These are phyloP conservation scores for Pleurotus ostreatus DNA, from an alignment of 768 basidiomycete genomes.

Conservation along the genomic window DNA sequence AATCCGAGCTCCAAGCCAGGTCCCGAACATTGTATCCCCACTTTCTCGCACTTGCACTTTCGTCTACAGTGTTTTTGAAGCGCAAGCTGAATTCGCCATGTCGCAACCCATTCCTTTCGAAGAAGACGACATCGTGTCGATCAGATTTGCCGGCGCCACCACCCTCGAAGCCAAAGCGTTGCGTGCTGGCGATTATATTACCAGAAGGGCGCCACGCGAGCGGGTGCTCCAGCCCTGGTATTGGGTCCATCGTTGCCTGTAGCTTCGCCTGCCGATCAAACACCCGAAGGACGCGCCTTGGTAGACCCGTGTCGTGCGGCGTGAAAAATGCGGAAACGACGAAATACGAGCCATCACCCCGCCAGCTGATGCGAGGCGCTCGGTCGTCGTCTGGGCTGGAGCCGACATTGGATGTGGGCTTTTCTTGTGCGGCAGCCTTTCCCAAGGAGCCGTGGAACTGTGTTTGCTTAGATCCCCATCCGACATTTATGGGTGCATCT, in stretches of 20 bases:
- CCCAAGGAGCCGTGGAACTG: conserved; percentile 97
- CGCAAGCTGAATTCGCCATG: conserved; percentile 83
- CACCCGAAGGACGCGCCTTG: conserved; percentile 62
- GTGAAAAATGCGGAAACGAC: conserved; percentile 73
- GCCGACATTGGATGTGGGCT: conserved; percentile 34
- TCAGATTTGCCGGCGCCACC: conserved; percentile 63
- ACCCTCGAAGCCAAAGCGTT: conserved; percentile 77
- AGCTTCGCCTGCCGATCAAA: conserved; percentile 72
- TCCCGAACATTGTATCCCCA: conserved; percentile 77
- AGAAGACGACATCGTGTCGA: conserved; percentile 85
- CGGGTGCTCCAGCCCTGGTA: conserved; percentile 77
- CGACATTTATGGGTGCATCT: conserved; percentile 93
- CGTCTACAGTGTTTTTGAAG: conserved; percentile 25
- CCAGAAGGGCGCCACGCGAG: conserved; percentile 88
- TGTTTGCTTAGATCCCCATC: conserved; percentile 96
- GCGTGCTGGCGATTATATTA: conserved; percentile 76
- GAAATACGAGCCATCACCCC: conserved; percentile 90
- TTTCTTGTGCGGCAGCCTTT: conserved; percentile 70
- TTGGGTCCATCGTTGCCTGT: conserved; percentile 80
- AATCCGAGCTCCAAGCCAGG: conserved; percentile 85
- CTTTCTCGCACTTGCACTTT: conserved; percentile 28
- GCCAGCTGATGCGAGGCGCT: conserved; percentile 80
- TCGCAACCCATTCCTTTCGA: conserved; percentile 90
- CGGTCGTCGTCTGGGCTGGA: conserved; percentile 69
- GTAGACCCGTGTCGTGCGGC: conserved; percentile 21